A percentile compares a stretch with the other conserved stretches of the same genome.
These are phyloP conservation scores for Cryptococcus wingfieldii DNA, from an alignment of 1,284 basidiomycete genomes.

Conservation along the genomic window DNA sequence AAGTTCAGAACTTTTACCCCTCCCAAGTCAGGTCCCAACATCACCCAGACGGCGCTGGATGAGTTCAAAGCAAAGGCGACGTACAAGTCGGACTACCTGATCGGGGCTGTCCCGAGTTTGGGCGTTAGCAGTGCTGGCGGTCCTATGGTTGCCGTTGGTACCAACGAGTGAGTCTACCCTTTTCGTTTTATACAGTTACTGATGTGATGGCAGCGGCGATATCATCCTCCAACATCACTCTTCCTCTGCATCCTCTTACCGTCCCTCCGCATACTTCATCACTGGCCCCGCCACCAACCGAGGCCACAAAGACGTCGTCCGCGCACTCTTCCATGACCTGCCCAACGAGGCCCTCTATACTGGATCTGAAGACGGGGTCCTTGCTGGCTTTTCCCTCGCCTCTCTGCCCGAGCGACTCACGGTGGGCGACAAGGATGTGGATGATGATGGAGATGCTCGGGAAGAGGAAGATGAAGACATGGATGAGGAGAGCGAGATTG, in stretches of 20 bases:
- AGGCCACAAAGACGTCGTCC: constrained; percentile 48
- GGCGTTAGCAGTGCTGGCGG: constrained; percentile 35
- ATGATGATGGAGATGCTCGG: constrained; percentile 39
- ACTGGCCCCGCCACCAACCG: constrained; percentile 27
- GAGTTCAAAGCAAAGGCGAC: constrained; percentile 27
- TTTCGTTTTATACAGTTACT: not conserved
- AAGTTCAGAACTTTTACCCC: constrained; percentile 30
- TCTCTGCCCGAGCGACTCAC: constrained; percentile 27
- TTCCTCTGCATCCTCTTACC: constrained; percentile 15
- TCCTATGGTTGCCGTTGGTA: constrained; percentile 40
- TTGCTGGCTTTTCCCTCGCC: constrained; percentile 47
- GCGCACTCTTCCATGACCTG: constrained; percentile 43
- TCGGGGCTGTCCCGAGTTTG: constrained; percentile 43
- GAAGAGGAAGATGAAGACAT: constrained; percentile 34
- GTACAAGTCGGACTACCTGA: constrained; percentile 39
- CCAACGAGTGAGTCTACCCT: constrained; percentile 38
- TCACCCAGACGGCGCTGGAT: constrained; percentile 28
- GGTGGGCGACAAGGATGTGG: constrained; percentile 39
- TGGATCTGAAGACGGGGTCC: constrained; percentile 48
- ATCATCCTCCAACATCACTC: constrained; percentile 43
- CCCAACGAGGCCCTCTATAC: constrained; percentile 47
- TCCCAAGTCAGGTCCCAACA: constrained; percentile 20
- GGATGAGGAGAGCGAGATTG: constrained; percentile 39
- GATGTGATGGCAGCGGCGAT: constrained; percentile 32
- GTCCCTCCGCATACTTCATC: constrained; percentile 42